Conservation (phyloP, 257 asterid species). For the Echites panduratus region DNA sequence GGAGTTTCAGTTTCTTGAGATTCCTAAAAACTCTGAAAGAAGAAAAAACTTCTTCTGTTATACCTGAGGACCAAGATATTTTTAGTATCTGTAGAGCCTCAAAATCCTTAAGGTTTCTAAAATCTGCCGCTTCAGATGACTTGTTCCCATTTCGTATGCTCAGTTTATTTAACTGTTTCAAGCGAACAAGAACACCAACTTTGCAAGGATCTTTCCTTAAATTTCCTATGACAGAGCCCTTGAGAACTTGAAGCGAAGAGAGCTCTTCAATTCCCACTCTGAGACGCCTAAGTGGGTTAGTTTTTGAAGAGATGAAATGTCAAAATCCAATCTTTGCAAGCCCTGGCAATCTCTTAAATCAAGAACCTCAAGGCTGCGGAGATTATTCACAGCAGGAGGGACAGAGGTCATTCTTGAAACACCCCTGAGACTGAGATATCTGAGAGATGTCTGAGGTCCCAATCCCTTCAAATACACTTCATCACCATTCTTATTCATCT, state of each 20-base stretch:
- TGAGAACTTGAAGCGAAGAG: constrained; percentile 8
- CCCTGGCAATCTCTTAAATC: constrained; percentile 12
- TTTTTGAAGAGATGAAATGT: constrained; percentile 7
- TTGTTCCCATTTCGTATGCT: not conserved
- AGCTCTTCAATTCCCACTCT: constrained; percentile 11
- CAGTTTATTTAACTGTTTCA: not conserved
- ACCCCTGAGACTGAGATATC: constrained; percentile 6
- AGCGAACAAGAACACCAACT: not conserved
- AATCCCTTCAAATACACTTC: constrained; percentile 9
- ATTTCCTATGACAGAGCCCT: constrained; percentile 4
- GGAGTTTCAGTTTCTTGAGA: not conserved
- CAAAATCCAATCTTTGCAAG: constrained; percentile 5
- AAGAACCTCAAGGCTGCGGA: constrained; percentile 16
- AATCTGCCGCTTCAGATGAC: not conserved
- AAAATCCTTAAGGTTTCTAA: not conserved
- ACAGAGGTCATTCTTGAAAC: constrained; percentile 8
- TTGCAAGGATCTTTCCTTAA: not conserved
- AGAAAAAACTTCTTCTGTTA: not conserved
- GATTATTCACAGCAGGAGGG: not conserved
- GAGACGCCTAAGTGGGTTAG: constrained; percentile 13
- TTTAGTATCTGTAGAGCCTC: not conserved
- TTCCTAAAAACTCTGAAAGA: not conserved
- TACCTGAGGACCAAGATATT: constrained; percentile 2
- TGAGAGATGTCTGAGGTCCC: not conserved
- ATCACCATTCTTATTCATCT: not conserved